Evolutionary conservation across 305 asterid genomes (phyloP).

Genomic region (Fraxinus velutina): DNA sequence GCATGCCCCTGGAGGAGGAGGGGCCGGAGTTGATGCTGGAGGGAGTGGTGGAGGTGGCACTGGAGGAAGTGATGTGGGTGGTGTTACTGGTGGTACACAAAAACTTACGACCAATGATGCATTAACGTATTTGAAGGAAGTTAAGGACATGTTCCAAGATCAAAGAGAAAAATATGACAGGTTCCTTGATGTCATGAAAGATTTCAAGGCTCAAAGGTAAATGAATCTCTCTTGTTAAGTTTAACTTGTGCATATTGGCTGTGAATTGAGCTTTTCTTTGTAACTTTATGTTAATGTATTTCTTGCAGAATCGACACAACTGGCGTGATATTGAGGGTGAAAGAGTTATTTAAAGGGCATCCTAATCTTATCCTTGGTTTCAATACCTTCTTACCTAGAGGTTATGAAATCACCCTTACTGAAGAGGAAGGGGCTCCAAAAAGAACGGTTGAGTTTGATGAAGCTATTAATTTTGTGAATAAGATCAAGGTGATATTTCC

Average conservation of each 20-base stretch:
- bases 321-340: constrained; percentile 88
- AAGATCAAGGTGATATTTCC: constrained; percentile 70
- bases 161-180: constrained; percentile 88
- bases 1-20: constrained; percentile 12
- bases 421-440: constrained; percentile 86
- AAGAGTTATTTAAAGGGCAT: constrained; percentile 91
- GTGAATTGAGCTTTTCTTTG: constrained; percentile 8
- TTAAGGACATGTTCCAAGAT: constrained; percentile 95
- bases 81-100: constrained; percentile 50
- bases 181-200: constrained; percentile 98
- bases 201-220: constrained; percentile 96
- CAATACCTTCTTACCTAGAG: constrained; percentile 96
- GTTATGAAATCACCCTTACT: constrained; percentile 82
- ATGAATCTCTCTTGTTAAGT: constrained; percentile 16
- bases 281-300: constrained; percentile 21
- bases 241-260: constrained; percentile 15
- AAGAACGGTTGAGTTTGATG: constrained; percentile 91
- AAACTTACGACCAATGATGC: constrained; percentile 96
- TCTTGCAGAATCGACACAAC: constrained; percentile 76
- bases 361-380: constrained; percentile 91
- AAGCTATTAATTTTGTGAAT: constrained; percentile 91
- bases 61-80: constrained; percentile 45
- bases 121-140: constrained; percentile 85
- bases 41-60: constrained; percentile 31
- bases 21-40: constrained; percentile 9